Percentiles rank a stretch among this genome's conserved stretches.
Evolutionary conservation across 106 monocot species (phyloP).

Genomic region (Hemerocallis citrina): DNA sequence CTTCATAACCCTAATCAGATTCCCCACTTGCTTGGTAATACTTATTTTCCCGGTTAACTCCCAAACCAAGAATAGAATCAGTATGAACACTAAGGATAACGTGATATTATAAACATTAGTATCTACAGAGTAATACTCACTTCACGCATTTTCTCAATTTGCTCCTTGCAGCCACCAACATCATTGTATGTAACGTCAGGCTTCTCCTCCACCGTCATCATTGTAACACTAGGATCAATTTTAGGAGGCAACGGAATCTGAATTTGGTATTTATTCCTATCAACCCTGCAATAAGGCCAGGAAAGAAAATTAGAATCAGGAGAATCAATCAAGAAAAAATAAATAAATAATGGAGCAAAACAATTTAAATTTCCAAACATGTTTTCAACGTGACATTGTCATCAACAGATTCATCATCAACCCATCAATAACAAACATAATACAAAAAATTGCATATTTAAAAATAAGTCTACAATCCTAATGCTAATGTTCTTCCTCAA

Average conservation of each 20-base stretch:
- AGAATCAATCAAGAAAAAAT: too few species aligned
- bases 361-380: too few species aligned
- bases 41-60: not conserved
- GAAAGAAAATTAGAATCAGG: too few species aligned
- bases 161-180: conserved; percentile 98
- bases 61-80: not conserved
- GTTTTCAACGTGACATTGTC: too few species aligned
- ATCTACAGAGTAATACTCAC: conserved; percentile 14
- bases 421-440: too few species aligned
- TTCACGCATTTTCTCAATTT: conserved; percentile 98
- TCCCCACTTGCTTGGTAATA: too few species aligned
- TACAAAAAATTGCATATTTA: too few species aligned
- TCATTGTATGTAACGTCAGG: conserved; percentile 99
- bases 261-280: conserved; percentile 97
- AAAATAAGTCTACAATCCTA: too few species aligned
- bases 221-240: conserved; percentile 99
- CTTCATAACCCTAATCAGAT: too few species aligned
- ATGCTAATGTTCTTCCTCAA: too few species aligned
- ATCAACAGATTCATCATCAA: too few species aligned
- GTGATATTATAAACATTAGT: not conserved
- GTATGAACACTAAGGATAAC: not conserved
- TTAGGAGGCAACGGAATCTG: conserved; percentile 99
- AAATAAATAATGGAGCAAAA: too few species aligned
- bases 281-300: conserved; percentile 87
- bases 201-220: conserved; percentile 99